Evolutionary conservation across 1,284 basidiomycete genomes (phyloP).

Genomic region (Cryptococcus floricola): DNA sequence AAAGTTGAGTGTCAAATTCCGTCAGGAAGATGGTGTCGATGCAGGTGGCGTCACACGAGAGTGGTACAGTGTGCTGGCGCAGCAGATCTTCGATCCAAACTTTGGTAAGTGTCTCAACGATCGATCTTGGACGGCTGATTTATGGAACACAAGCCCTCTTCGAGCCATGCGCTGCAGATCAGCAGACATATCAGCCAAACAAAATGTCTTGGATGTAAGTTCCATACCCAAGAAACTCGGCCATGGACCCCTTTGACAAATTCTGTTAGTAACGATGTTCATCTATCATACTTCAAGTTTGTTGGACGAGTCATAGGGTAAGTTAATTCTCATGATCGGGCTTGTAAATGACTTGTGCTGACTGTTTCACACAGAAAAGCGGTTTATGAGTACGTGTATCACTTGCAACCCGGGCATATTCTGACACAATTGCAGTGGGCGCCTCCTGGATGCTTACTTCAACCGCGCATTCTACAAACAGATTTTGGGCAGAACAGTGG

Average conservation of each 20-base stretch:
- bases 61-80: conserved; percentile 96
- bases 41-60: conserved; percentile 97
- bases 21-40: conserved; percentile 96
- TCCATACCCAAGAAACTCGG: conserved; percentile 16
- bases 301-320: conserved; percentile 91
- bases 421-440: conserved; percentile 67
- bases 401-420: conserved; percentile 49
- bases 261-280: conserved; percentile 68
- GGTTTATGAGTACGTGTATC: conserved; percentile 35
- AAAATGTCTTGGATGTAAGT: conserved; percentile 75
- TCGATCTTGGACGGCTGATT: not conserved
- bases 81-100: conserved; percentile 99
- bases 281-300: conserved; percentile 97
- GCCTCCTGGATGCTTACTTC: conserved; percentile 96
- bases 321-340: conserved; percentile 8
- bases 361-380: conserved; percentile 30
- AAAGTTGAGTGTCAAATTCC: conserved; percentile 94
- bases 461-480: conserved; percentile 92
- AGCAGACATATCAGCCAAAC: conserved; percentile 93
- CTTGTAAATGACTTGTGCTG: not conserved
- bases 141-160: conserved; percentile 58
- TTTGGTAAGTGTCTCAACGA: conserved; percentile 53
- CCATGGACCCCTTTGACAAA: not conserved
- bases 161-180: conserved; percentile 93
- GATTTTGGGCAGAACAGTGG: conserved; percentile 82